A percentile compares a stretch with the other conserved stretches of the same genome.
Conservation (phyloP, 495 filamentous ascomycete genomes). For the Filosporella fistucella region DNA sequence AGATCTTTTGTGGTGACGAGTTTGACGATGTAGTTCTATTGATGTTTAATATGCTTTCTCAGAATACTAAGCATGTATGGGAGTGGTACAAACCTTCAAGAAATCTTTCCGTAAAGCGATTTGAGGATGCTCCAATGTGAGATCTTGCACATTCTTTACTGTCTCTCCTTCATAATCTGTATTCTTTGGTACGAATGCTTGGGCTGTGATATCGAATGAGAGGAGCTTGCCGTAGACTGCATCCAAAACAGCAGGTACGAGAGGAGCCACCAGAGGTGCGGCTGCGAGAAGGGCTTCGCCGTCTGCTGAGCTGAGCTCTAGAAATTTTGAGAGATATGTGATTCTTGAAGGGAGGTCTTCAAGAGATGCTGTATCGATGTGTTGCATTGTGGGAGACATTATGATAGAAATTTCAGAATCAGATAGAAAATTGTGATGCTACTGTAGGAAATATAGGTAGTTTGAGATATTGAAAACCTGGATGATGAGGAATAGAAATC, state of each 20-base stretch:
- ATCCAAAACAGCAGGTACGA: slow-evolving; percentile 32
- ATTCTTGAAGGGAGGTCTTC: slow-evolving; percentile 24
- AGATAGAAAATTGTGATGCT: too few relatives aligned
- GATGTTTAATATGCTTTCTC: not conserved
- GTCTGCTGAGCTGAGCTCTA: slow-evolving; percentile 29
- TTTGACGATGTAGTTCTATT: slow-evolving; percentile 24
- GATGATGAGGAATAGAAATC: too few relatives aligned
- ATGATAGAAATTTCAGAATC: not conserved
- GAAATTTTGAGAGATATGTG: slow-evolving; percentile 29
- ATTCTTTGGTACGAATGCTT: slow-evolving; percentile 33
- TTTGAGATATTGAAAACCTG: too few relatives aligned
- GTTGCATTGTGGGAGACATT: slow-evolving; percentile 26
- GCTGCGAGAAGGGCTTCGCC: slow-evolving; percentile 27
- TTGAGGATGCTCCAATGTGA: slow-evolving; percentile 32
- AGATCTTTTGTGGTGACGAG: slow-evolving; percentile 21
- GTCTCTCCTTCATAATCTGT: slow-evolving; percentile 29
- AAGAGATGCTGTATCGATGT: slow-evolving; percentile 28
- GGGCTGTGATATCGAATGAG: slow-evolving; percentile 35
- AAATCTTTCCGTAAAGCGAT: slow-evolving; percentile 35
- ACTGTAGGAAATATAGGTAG: too few relatives aligned
- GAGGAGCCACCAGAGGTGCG: slow-evolving; percentile 26
- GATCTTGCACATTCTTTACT: slow-evolving; percentile 22
- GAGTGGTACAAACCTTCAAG: slow-evolving; percentile 21
- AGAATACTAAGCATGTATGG: not conserved
- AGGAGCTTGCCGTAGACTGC: slow-evolving; percentile 34